Evolutionary conservation across 176 grass and related monocot species (phyloP), one percentile per base, ranked within the genome.

Genomic region (Phragmites australis): DNA sequence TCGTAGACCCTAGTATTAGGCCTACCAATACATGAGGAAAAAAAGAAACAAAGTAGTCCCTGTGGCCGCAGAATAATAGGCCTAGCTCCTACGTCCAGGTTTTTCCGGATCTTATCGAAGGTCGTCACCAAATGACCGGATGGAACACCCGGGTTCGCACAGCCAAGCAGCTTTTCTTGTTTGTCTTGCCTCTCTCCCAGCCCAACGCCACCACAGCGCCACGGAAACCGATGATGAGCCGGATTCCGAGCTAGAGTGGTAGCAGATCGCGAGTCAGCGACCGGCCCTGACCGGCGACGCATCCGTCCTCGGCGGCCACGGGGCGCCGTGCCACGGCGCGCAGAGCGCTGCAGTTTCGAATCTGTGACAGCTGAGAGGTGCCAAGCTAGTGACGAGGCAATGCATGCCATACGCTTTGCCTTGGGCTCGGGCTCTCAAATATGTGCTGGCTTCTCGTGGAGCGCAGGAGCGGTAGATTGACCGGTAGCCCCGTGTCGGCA

Each of bases 371-470:
- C 5, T 0, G 21, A 37, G 2, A 46, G 9, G 6, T 0, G 49
- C 68, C 54, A 22, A 32, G 16, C 65, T 14, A 6, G 30, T 41
- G 37, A 13, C 9, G 12, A 11, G 70, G 47, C 48, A 3, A 6
- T n/a, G 9, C 17, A 31, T 7, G 69, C 70, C 70, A 44, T 39
- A 19, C 46, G 69, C 2, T 9, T 50, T 8, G 44, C 26, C 73
- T n/a, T n/a, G n/a, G n/a, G n/a, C 18, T 47, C 29, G 42, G 64
- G 81, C 46, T 74, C 72, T 75, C 34, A 42, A 75, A 75, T n/a
- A n/a, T 6, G 8, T 14, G 22, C 8, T 52, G 47, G 37, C 70
- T 23, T 44, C 71, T 56, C 48, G 69, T 75, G 25, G 53, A 1
- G n/a, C 9, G 23, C n/a, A n/a, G n/a, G n/a, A n/a, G n/a, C n/a